Base-by-base conservation (phyloP, 495 filamentous ascomycete species). In the Filosporella fistucella region DNA sequence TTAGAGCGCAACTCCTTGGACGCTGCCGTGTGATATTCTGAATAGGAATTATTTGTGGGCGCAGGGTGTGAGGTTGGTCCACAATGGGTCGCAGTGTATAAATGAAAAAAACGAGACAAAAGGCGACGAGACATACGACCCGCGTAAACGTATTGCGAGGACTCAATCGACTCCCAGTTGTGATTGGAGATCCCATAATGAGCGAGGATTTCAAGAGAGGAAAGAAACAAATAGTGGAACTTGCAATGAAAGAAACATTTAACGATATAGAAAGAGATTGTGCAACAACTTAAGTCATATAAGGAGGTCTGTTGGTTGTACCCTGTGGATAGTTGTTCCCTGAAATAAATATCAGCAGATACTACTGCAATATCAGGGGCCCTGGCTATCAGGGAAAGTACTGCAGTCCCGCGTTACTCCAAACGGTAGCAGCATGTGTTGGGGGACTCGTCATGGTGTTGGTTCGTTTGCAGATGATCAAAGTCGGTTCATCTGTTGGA, bases 1-100 rank as follows among this genome's bases (percentile, higher is more conserved):
- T 68, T 44, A 76, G 60, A 51, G 62, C 58, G 50, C 75, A 78
- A 30, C 68, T 44, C 14, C 17, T 35, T 5, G 23, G 11, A 21
- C 28, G 26, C n/a, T 26, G 22, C 41, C 3, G 26, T 17, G 41
- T 17, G 24, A 26, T 26, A 16, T 43, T 43, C 13, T 24, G 39
- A 4, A 35, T 14, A 42, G 33, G 46, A n/a, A 43, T 50, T 7
- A 42, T 21, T 11, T 50, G 28, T 16, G 20, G 28, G 4, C 16
- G 25, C 11, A 50, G 33, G 21, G 8, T 18, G 18, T 42, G 20
- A 18, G 13, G 24, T 26, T 29, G 36, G 6, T 48, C 43, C 16
- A 42, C 20, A 1, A 48, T 41, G 10, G 47, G 28, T 22, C 22
- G 37, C 2, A 59, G 22, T 3, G 45, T 59, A 33, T 56, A 51